A percentile compares a stretch with the other conserved stretches of the same genome.
Evolutionary conservation across 495 filamentous ascomycete species (phyloP).

Genomic region (Physcia stellaris): DNA sequence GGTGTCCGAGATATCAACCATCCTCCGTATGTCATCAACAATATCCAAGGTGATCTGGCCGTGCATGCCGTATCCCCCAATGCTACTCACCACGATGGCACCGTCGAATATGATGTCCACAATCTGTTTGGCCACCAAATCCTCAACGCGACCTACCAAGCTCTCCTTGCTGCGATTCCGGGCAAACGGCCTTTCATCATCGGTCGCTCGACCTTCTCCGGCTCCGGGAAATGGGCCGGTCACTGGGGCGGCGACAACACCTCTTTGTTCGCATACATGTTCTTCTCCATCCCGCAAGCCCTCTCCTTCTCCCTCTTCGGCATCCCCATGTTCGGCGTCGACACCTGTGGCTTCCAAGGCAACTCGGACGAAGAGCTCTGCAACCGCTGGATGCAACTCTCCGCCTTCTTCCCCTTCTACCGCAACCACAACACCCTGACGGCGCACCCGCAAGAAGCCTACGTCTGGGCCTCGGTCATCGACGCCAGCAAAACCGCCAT

Average conservation of each 20-base stretch:
- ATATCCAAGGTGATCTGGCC: conserved; percentile 63
- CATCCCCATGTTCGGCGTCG: conserved; percentile 78
- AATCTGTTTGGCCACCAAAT: conserved; percentile 65
- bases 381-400: conserved; percentile 73
- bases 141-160: conserved; percentile 68
- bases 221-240: conserved; percentile 65
- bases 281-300: conserved; percentile 69
- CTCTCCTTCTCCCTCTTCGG: conserved; percentile 69
- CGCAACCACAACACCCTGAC: conserved; percentile 64
- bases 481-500: conserved; percentile 56
- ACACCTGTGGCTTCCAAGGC: conserved; percentile 67
- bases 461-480: conserved; percentile 55
- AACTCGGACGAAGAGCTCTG: conserved; percentile 67
- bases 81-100: conserved; percentile 60
- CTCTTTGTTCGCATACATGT: conserved; percentile 55
- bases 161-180: conserved; percentile 46
- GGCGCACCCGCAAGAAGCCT: conserved; percentile 60
- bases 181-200: conserved; percentile 75
- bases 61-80: conserved; percentile 66
- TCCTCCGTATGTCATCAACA: conserved; percentile 73
- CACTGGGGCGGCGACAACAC: conserved; percentile 85
- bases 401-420: conserved; percentile 74
- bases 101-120: conserved; percentile 68
- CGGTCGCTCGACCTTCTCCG: conserved; percentile 69
- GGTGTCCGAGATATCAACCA: conserved; percentile 62